A percentile compares a stretch with the other conserved stretches of the same genome.
Conservation (phyloP, 2,329 filamentous ascomycete species). For the Alternaria triticina region DNA sequence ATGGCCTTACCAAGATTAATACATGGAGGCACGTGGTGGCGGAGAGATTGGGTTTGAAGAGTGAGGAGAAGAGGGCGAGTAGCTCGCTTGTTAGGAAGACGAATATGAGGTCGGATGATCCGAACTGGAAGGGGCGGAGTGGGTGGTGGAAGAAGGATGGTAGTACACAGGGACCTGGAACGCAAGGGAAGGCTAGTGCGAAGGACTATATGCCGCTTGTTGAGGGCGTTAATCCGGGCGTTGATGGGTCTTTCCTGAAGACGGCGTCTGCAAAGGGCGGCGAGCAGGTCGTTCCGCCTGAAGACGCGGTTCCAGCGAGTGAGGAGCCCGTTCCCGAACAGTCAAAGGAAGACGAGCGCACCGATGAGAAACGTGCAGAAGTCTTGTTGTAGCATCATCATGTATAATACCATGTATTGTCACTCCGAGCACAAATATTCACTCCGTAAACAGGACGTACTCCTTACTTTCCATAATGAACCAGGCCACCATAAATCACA, state of each 20-base stretch:
- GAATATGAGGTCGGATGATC: neutral
- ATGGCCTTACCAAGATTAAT: conserved; percentile 38
- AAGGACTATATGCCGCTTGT: neutral
- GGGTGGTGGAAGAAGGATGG: neutral
- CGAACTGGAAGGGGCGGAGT: neutral
- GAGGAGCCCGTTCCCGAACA: neutral
- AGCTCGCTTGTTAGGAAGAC: neutral
- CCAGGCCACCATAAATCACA: too few species aligned
- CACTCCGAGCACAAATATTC: neutral
- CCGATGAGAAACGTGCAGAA: neutral
- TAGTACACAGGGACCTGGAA: neutral
- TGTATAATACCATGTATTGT: neutral
- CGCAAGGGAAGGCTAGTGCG: neutral
- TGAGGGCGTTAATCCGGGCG: neutral
- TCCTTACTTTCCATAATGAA: too few species aligned
- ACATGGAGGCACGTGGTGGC: conserved; percentile 40
- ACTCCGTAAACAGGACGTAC: neutral
- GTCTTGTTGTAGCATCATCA: neutral
- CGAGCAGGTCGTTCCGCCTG: neutral
- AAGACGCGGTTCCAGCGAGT: neutral
- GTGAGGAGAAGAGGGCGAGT: neutral
- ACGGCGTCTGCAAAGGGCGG: neutral
- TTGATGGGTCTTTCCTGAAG: neutral
- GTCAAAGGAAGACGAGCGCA: neutral
- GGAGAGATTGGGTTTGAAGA: conserved; percentile 33